A percentile compares a stretch with the other conserved stretches of the same genome.
These are phyloP conservation scores for Elaeagnus macrophylla DNA, from an alignment of 306 rosid species.

Conservation along the genomic window DNA sequence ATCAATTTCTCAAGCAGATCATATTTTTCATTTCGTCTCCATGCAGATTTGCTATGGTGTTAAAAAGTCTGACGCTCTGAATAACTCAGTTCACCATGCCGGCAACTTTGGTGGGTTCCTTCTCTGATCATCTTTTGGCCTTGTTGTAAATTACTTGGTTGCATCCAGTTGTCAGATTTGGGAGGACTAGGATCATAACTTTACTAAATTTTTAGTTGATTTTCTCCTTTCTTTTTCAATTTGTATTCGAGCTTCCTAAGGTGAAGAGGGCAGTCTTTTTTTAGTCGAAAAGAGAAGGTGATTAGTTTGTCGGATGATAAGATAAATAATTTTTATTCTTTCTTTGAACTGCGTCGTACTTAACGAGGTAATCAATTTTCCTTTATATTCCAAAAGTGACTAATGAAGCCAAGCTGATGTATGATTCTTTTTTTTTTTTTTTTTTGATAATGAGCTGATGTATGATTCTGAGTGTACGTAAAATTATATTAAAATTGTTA, in stretches of 20 bases:
- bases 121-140: constrained; percentile 20
- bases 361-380: too few relatives aligned
- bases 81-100: constrained; percentile 13
- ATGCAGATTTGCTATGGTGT: constrained; percentile 30
- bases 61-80: constrained; percentile 18
- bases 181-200: constrained; percentile 32
- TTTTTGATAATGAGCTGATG: too few relatives aligned
- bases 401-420: too few relatives aligned
- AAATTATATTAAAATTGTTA: too few relatives aligned
- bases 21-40: background rate
- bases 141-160: constrained; percentile 51
- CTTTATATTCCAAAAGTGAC: too few relatives aligned
- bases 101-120: constrained; percentile 1
- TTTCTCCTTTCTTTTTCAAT: background rate
- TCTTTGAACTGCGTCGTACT: too few relatives aligned
- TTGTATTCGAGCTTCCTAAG: constrained; percentile 14
- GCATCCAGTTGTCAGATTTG: constrained; percentile 16
- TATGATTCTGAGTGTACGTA: too few relatives aligned
- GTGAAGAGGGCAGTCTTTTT: constrained; percentile 20
- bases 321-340: constrained; percentile 17
- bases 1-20: too few relatives aligned
- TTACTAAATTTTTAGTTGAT: constrained; percentile 3
- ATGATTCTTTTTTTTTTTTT: too few relatives aligned
- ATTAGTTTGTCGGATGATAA: constrained; percentile 24
- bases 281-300: constrained; percentile 10